Base-by-base conservation (phyloP, 306 rosid genomes). In the Vigna radiata region DNA sequence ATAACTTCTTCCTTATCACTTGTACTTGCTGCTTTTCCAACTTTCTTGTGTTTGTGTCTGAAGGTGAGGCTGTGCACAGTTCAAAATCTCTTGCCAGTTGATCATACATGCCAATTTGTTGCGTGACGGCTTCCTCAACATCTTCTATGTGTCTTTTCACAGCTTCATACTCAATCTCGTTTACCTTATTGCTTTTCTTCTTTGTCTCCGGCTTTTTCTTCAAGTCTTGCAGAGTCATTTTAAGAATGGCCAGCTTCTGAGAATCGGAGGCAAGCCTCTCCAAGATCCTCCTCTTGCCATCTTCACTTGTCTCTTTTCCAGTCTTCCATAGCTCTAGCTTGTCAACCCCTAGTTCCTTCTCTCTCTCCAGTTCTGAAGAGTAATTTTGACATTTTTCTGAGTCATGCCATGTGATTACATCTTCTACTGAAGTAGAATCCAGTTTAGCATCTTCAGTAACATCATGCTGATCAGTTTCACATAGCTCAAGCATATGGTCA, bases 261-360 rank as follows among this genome's bases (percentile, higher is more conserved):
- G 89, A 87, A 79, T 92, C 97, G 1, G 97, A 87, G 74, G 87
- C 88, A 70, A 95, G 90, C 75, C 93, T 87, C 87, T 90, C 89
- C 83, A 90, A 63, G 50, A 89, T 80, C 78, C 75, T 92, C 75
- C 89, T 87, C 77, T 82, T 86, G 66, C 83, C 75, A 55, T 79
- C 86, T 41, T 85, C 88, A 41, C 39, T 80, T 75, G 62, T 82
- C 41, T 70, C 85, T 79, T 72, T 84, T 43, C 67, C 78, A 67
- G 72, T 76, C 14, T 84, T 80, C 15, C 86, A 82, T 49, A 86
- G 43, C 87, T 88, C 97, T 11, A 77, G 85, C 78, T 85, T 88
- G 90, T 94, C 98, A 75, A 91, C 69, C 13, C 91, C 86, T 72
- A 90, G 68, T 81, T 91, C 96, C 88, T 89, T 90, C 85, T 93